A percentile compares a stretch with the other conserved stretches of the same genome.
These are phyloP conservation scores for Podaxis mareebaensis DNA, from an alignment of 768 basidiomycete species.

Conservation along the genomic window DNA sequence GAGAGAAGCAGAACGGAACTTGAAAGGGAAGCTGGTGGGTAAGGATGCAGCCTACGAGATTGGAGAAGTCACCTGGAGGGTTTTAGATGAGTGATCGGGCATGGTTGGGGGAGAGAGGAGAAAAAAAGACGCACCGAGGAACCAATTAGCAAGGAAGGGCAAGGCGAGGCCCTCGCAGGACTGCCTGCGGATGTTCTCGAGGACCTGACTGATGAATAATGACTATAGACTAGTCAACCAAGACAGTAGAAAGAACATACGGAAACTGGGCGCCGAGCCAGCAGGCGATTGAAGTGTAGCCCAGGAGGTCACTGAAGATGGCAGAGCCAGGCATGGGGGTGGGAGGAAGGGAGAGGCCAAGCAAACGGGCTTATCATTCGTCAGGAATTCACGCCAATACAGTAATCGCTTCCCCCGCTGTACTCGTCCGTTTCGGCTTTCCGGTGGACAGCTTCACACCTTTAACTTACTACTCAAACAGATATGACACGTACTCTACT, in stretches of 20 bases:
- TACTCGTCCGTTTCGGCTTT: not conserved
- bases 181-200: slow-evolving; percentile 73
- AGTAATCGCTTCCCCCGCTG: not conserved
- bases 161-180: slow-evolving; percentile 91
- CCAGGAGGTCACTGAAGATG: slow-evolving; percentile 58
- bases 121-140: slow-evolving; percentile 61
- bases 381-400: not conserved
- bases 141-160: slow-evolving; percentile 93
- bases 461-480: not conserved
- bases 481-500: not conserved
- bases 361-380: slow-evolving; percentile 12
- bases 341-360: slow-evolving; percentile 19
- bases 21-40: slow-evolving; percentile 96
- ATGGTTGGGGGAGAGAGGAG: not conserved
- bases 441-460: not conserved
- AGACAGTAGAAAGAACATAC: slow-evolving; percentile 45
- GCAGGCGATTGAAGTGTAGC: slow-evolving; percentile 69
- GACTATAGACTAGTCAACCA: slow-evolving; percentile 1
- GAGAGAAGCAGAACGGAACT: slow-evolving; percentile 42
- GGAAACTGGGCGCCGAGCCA: slow-evolving; percentile 91
- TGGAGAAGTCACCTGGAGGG: slow-evolving; percentile 81
- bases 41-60: slow-evolving; percentile 87
- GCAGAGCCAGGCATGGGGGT: slow-evolving; percentile 21
- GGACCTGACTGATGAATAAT: slow-evolving; percentile 61
- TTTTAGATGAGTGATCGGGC: not conserved